A percentile compares a stretch with the other conserved stretches of the same genome.
Conservation (phyloP, 805 yeast species). For the Helenozyma baotianmanensis region DNA sequence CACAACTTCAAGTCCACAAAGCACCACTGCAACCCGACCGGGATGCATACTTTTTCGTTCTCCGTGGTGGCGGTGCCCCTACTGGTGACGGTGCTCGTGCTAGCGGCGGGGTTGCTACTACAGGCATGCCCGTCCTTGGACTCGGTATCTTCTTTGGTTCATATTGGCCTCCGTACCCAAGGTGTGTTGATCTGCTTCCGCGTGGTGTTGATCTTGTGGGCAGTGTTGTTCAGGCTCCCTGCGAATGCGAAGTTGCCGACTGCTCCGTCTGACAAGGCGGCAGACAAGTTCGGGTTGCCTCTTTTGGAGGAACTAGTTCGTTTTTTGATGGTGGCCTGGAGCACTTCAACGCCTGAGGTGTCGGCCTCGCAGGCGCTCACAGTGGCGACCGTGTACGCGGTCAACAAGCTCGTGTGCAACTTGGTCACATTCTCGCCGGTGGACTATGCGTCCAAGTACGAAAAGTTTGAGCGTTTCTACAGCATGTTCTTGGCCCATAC, state of each 20-base stretch:
- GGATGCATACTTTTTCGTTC: conserved; percentile 5
- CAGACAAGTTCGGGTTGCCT: conserved; percentile 9
- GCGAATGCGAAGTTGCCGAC: conserved; percentile 8
- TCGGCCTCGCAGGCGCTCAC: conserved; percentile 4
- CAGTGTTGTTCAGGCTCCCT: too few relatives aligned
- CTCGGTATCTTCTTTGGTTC: too few relatives aligned
- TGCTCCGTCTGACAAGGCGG: conserved; percentile 1
- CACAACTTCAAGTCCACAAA: too few relatives aligned
- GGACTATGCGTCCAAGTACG: conserved; percentile 5
- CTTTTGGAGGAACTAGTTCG: conserved; percentile 8
- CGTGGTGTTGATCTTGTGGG: too few relatives aligned
- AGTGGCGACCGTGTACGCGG: conserved; percentile 6
- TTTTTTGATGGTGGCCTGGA: conserved; percentile 1
- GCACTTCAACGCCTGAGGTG: not conserved
- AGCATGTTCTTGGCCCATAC: conserved; percentile 2
- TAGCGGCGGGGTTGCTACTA: too few relatives aligned
- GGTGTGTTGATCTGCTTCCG: too few relatives aligned
- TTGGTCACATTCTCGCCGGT: conserved; percentile 11
- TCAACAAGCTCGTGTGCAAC: conserved; percentile 7
- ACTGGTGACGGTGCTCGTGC: not conserved
- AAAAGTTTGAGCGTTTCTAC: conserved; percentile 5
- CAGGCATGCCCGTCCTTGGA: too few relatives aligned
- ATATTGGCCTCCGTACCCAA: too few relatives aligned
- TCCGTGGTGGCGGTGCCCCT: conserved; percentile 3
- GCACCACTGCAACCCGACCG: too few relatives aligned